Evolutionary conservation across 176 grass and related monocot genomes (phyloP).

Genomic region (Lolium multiflorum): DNA sequence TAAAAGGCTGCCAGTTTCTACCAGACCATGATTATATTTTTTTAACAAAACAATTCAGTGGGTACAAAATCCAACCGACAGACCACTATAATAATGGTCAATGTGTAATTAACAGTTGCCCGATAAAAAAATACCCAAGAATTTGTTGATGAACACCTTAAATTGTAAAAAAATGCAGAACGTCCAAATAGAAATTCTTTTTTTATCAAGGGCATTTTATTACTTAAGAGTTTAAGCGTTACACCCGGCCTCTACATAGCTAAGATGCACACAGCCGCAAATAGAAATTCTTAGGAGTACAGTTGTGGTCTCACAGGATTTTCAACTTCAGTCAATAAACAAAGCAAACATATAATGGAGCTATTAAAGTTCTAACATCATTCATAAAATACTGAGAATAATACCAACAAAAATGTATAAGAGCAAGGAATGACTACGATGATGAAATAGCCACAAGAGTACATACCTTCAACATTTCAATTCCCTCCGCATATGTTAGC

Average conservation of each 20-base stretch:
- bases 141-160: neutral
- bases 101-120: neutral
- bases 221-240: too few relatives aligned
- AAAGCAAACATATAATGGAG: neutral
- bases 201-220: too few relatives aligned
- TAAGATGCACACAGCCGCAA: too few relatives aligned
- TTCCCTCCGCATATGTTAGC: slow-evolving; percentile 79
- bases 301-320: neutral
- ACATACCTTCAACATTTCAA: slow-evolving; percentile 80
- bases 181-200: neutral
- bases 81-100: neutral
- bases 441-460: slow-evolving; percentile 13
- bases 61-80: neutral
- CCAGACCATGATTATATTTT: neutral
- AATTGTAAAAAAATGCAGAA: neutral
- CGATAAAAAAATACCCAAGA: too few relatives aligned
- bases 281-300: too few relatives aligned
- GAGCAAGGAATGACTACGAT: neutral
- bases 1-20: neutral
- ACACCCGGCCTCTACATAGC: too few relatives aligned
- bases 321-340: neutral
- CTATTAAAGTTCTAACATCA: neutral
- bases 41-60: neutral
- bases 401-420: neutral
- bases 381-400: neutral